Percentiles rank a stretch among this genome's conserved stretches.
Evolutionary conservation across 2,329 filamentous ascomycete species (phyloP).

Genomic region (Colletotrichum nymphaeae): DNA sequence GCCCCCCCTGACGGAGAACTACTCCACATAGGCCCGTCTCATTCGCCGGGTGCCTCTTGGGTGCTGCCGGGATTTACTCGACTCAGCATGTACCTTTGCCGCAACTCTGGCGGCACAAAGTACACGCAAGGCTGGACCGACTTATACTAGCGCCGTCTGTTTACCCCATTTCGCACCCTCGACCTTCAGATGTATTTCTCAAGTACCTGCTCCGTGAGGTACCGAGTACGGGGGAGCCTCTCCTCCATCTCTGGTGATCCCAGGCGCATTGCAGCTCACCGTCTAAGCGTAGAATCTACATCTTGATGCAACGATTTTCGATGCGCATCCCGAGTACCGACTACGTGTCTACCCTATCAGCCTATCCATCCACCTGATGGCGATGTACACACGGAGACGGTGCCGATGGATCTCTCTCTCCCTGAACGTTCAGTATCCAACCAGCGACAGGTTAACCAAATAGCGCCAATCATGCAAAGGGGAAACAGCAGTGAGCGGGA

Average conservation of each 20-base stretch:
- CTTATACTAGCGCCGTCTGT: conserved; percentile 4
- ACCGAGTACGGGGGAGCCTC: background rate
- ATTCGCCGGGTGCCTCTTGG: conserved; percentile 8
- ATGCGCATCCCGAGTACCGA: background rate
- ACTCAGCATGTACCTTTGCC: conserved; percentile 24
- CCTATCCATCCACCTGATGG: too few species aligned
- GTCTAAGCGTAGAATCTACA: conserved; percentile 5
- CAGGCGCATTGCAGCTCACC: background rate
- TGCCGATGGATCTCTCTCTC: background rate
- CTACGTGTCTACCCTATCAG: background rate
- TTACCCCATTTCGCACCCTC: background rate
- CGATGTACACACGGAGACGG: background rate
- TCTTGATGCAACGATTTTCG: background rate
- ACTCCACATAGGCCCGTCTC: background rate
- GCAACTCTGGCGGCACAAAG: background rate
- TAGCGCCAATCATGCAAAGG: background rate
- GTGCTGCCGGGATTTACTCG: background rate
- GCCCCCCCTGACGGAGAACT: background rate
- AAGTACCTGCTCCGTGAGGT: background rate
- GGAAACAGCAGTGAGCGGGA: background rate
- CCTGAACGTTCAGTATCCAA: background rate
- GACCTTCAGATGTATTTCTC: background rate
- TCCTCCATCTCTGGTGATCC: background rate
- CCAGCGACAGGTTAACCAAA: conserved; percentile 3
- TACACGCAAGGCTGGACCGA: conserved; percentile 26